Conservation (phyloP, 164 flowering plant species). For the Tetracentron sinense region DNA sequence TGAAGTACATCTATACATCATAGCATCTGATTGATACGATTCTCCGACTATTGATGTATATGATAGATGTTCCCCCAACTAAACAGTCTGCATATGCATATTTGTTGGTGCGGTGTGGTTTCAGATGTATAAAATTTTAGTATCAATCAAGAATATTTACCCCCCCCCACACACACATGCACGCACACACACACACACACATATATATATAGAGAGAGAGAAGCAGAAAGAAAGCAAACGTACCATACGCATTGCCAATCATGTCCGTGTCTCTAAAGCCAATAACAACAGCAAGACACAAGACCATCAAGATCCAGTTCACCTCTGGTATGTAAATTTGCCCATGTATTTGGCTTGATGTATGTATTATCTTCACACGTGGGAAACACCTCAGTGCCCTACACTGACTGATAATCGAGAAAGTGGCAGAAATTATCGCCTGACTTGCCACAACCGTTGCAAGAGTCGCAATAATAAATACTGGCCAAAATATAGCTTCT, state of each 20-base stretch:
- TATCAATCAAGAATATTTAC: too few species aligned
- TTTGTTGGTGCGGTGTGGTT: too few species aligned
- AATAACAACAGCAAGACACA: constrained; percentile 44
- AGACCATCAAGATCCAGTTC: constrained; percentile 63
- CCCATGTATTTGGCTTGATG: constrained; percentile 57
- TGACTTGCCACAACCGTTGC: constrained; percentile 70
- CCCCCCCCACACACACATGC: too few species aligned
- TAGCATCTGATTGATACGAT: too few species aligned
- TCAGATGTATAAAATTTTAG: too few species aligned
- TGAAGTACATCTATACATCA: too few species aligned
- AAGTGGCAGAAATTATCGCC: constrained; percentile 70
- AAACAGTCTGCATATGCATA: too few species aligned
- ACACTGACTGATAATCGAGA: constrained; percentile 66
- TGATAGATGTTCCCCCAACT: too few species aligned
- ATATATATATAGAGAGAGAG: too few species aligned
- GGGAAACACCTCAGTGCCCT: constrained; percentile 68
- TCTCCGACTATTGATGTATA: too few species aligned
- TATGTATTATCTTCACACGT: constrained; percentile 62
- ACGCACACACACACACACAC: too few species aligned
- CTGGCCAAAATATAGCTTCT: constrained; percentile 55
- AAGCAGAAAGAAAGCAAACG: too few species aligned
- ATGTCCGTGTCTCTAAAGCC: constrained; percentile 50
- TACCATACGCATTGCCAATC: constrained; percentile 72
- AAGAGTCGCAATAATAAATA: constrained; percentile 55
- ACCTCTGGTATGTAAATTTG: constrained; percentile 79